phyloP scores from a whole-genome alignment of 108 stramenopile genomes.

The Cyclotella distinguenda region DNA sequence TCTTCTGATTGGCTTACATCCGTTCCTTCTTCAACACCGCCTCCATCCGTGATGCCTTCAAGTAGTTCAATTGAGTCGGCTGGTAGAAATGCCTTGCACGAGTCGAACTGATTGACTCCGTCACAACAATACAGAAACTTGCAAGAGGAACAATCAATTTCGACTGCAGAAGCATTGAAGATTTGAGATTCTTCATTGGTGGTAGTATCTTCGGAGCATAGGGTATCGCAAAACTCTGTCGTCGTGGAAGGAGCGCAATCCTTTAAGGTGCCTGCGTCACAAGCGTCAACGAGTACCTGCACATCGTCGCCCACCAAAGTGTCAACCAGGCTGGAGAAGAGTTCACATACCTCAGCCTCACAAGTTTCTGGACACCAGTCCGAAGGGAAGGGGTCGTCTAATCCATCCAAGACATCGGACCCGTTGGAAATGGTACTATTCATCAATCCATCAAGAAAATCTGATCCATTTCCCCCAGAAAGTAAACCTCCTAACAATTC shows the following conservation, averaged over 20 bases:
- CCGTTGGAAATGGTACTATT: background rate
- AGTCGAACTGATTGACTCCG: background rate
- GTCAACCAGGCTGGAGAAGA: background rate
- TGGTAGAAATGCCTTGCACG: background rate
- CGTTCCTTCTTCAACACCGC: background rate
- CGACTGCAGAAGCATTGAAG: background rate
- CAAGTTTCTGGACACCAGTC: slow-evolving; percentile 12
- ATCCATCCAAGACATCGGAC: background rate
- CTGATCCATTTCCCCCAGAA: background rate
- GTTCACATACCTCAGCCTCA: background rate
- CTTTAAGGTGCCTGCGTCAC: background rate
- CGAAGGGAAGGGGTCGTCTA: too few species aligned
- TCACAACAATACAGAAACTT: slow-evolving; percentile 4
- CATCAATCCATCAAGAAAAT: background rate
- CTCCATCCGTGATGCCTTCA: background rate
- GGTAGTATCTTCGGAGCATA: background rate
- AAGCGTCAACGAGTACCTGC: background rate
- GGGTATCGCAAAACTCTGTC: background rate
- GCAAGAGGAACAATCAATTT: background rate
- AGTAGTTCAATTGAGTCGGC: background rate
- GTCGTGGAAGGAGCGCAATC: background rate
- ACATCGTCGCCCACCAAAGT: background rate
- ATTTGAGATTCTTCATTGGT: background rate
- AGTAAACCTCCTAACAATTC: too few species aligned
- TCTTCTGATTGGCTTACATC: background rate